phyloP scores from a whole-genome alignment of 1,284 basidiomycete genomes.

The Marasmius oreades region DNA sequence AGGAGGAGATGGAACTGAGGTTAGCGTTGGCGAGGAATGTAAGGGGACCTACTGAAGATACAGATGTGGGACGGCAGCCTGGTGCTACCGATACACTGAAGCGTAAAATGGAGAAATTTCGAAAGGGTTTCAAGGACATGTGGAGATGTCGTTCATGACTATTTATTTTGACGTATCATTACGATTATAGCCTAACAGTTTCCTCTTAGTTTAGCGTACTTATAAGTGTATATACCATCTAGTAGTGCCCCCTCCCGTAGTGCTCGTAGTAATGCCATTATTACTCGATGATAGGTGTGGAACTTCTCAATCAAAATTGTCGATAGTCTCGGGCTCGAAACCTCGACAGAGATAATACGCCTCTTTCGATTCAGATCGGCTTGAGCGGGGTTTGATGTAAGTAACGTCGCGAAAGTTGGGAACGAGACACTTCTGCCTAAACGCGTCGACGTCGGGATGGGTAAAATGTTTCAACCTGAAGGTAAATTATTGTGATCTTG shows the following conservation, averaged over 20 bases:
- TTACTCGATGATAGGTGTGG: background rate
- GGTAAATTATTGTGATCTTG: conserved; percentile 8
- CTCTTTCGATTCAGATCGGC: conserved; percentile 68
- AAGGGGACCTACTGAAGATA: background rate
- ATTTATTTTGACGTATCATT: background rate
- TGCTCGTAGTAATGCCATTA: background rate
- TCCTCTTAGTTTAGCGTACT: background rate
- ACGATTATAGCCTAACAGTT: no score
- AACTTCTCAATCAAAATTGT: background rate
- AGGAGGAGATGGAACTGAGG: background rate
- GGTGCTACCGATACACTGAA: background rate
- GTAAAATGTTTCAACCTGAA: conserved; percentile 71
- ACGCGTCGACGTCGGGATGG: conserved; percentile 56
- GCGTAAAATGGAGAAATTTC: background rate
- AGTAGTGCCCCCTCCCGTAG: background rate
- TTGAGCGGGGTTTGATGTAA: conserved; percentile 64
- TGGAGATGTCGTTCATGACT: background rate
- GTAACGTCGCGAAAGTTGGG: conserved; percentile 56
- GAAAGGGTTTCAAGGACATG: conserved; percentile 1
- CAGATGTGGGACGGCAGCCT: background rate
- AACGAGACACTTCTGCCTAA: conserved; percentile 47
- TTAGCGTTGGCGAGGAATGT: background rate
- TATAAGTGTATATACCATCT: background rate
- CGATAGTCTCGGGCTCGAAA: background rate
- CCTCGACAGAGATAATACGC: conserved; percentile 73